A percentile compares a stretch with the other conserved stretches of the same genome.
phyloP scores from a whole-genome alignment of 202 grass and related monocot genomes.

The Zoysia matrella region DNA sequence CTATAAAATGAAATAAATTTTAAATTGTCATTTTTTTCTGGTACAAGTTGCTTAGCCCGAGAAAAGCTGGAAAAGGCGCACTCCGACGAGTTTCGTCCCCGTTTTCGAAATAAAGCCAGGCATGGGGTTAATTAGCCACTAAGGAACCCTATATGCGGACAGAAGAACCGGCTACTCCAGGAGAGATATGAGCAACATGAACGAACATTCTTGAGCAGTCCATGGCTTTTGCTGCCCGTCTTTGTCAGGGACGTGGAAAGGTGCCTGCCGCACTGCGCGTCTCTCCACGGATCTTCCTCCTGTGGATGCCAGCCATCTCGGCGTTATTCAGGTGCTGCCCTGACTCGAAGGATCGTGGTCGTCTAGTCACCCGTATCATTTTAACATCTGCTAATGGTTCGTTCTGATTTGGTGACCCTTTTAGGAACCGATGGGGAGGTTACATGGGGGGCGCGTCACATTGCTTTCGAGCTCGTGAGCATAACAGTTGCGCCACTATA shows the following conservation, averaged over 20 bases:
- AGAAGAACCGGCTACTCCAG: neutral
- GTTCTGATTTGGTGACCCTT: too few relatives aligned
- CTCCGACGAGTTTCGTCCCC: neutral
- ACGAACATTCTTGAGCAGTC: constrained; percentile 39
- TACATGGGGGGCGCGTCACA: too few relatives aligned
- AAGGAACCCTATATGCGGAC: constrained; percentile 37
- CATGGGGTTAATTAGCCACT: constrained; percentile 54
- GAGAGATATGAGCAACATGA: neutral
- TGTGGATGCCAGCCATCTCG: neutral
- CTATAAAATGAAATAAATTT: neutral
- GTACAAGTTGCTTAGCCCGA: constrained; percentile 55
- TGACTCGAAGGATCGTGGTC: neutral
- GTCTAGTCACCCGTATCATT: neutral
- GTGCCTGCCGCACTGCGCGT: constrained; percentile 11
- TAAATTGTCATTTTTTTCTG: too few relatives aligned
- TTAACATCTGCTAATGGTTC: neutral
- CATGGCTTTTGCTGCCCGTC: constrained; percentile 21
- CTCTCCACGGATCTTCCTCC: constrained; percentile 41
- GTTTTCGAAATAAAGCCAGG: constrained; percentile 34
- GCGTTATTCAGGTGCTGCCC: neutral
- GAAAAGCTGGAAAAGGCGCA: constrained; percentile 38
- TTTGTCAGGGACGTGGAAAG: constrained; percentile 45
- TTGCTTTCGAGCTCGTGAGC: too few relatives aligned
- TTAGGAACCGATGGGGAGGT: too few relatives aligned
- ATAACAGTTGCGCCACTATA: too few relatives aligned